Evolutionary conservation across 2,329 filamentous ascomycete species (phyloP), one percentile per base, ranked within the genome.

Genomic region (Emericellopsis atlantica): DNA sequence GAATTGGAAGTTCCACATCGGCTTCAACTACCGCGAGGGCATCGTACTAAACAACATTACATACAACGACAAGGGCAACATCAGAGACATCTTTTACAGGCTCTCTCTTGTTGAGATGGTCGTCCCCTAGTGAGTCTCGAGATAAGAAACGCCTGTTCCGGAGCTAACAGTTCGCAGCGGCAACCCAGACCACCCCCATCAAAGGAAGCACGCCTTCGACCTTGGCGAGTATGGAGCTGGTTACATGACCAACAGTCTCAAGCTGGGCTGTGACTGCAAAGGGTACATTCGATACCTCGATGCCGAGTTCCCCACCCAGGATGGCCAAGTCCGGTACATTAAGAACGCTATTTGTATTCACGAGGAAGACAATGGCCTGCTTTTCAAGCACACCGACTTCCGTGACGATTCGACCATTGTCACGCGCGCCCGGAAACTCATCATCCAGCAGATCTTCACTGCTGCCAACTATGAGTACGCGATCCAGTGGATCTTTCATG

Each of bases 331-430:
- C 24, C 78, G 79, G 4, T 83, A 79, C 1, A 86, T 95, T 66
- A 90, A 94, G 69, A 95, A 95, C 54, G 89, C 89, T 31, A 83
- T 95, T 49, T 95, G 89, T 59, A 89, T 95, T 48, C 89, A 95
- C 61, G 89, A 95, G 59, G 89, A 95, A 64, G 89, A 95, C 7
- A 56, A 61, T 7, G 76, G 77, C 0, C 76, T 81, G 26, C 56
- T 70, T 10, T 80, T 74, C 74, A 80, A 80, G 49, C 76, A 80
- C 48, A 59, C 73, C 3, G 78, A 79, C 54, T 75, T 69, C 54
- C 65, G 75, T 1, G 79, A 72, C 0, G 65, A 67, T 4, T 64
- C 67, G 12, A 71, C 74, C 0, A 69, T 74, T 0, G 70, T 79
- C 0, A 68, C 68, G 0, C 61, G 77, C 3, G 65, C 66, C 36